Evolutionary conservation across 2,329 filamentous ascomycete genomes (phyloP).

Genomic region (Penicillium sp.): DNA sequence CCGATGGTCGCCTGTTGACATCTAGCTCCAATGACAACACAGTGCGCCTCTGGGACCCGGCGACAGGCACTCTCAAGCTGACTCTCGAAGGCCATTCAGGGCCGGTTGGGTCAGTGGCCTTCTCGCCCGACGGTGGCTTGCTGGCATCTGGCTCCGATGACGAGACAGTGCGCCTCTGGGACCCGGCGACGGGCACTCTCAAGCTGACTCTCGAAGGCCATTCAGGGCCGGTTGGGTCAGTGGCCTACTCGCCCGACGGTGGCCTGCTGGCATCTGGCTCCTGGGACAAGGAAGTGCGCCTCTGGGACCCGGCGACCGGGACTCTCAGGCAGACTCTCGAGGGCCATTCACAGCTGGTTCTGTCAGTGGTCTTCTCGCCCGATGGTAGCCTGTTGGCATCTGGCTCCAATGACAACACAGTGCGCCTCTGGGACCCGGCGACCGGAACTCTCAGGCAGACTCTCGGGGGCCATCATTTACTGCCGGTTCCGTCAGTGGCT

Average conservation of each 20-base stretch:
- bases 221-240: not conserved
- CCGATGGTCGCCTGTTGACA: not conserved
- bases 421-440: not conserved
- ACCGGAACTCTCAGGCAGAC: too few species aligned
- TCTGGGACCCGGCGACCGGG: not conserved
- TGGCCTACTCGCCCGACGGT: too few species aligned
- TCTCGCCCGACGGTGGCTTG: too few species aligned
- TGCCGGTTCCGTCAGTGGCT: too few species aligned
- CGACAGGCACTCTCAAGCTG: not conserved
- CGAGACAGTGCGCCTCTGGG: too few species aligned
- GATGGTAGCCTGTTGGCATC: too few species aligned
- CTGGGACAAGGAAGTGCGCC: too few species aligned
- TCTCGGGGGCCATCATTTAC: not conserved
- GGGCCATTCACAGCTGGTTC: not conserved
- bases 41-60: slow-evolving; percentile 2
- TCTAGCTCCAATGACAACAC: slow-evolving; percentile 2
- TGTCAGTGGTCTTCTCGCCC: too few species aligned
- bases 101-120: not conserved
- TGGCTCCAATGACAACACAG: too few species aligned
- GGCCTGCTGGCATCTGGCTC: too few species aligned
- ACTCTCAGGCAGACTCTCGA: too few species aligned
- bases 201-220: not conserved
- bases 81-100: not conserved
- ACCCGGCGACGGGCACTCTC: not conserved
- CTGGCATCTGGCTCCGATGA: too few species aligned